Percentiles rank a stretch among this genome's conserved stretches.
These are phyloP conservation scores for Sporothrix mexicana DNA, from an alignment of 2,329 filamentous ascomycete genomes.

Conservation along the genomic window DNA sequence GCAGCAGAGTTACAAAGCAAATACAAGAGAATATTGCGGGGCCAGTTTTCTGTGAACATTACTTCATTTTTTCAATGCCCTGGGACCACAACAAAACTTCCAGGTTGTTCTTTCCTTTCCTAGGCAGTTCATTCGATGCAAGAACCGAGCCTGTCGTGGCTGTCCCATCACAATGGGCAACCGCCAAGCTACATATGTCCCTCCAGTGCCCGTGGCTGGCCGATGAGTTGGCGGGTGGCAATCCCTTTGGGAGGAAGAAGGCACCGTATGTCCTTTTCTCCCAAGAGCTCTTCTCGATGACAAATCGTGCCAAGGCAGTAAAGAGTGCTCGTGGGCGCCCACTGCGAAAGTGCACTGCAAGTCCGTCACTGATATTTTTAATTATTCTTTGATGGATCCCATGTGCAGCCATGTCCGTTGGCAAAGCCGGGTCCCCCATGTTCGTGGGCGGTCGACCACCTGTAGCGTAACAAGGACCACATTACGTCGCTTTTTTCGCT, in stretches of 20 bases:
- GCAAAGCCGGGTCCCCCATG: neutral
- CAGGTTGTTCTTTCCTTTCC: constrained; percentile 6
- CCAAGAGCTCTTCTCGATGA: constrained; percentile 25
- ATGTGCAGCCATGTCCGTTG: neutral
- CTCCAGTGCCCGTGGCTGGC: neutral
- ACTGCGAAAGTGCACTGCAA: neutral
- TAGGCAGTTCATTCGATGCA: constrained; percentile 20
- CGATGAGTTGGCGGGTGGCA: constrained; percentile 21
- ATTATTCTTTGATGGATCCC: neutral
- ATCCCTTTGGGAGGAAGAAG: neutral
- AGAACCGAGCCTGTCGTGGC: constrained; percentile 34
- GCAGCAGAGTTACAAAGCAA: neutral
- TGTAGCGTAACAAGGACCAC: constrained; percentile 10
- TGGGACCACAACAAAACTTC: neutral
- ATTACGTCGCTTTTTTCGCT: constrained; percentile 1
- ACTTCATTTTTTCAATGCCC: neutral
- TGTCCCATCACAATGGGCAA: neutral
- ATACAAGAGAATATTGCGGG: neutral
- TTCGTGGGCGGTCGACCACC: constrained; percentile 3
- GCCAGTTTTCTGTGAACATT: neutral
- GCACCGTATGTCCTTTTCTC: neutral
- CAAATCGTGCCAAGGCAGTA: constrained; percentile 30
- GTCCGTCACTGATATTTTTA: neutral
- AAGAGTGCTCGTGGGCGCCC: neutral
- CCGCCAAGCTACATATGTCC: neutral